These are phyloP conservation scores for Yamadazyma oceani DNA, from an alignment of 1,139 yeast species.

Conservation along the genomic window DNA sequence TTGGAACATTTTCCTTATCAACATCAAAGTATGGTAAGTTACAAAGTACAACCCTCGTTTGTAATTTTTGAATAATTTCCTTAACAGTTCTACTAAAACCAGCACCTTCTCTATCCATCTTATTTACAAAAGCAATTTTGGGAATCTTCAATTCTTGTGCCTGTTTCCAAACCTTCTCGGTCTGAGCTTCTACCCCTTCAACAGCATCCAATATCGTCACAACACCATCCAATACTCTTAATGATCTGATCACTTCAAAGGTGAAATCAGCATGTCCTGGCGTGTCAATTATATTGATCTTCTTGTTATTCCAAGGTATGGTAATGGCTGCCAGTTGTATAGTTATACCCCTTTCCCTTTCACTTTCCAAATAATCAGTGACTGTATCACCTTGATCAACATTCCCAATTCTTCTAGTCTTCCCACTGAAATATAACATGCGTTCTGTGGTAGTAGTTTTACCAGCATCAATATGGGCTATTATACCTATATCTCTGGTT, in stretches of 20 bases:
- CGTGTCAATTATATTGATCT: slow-evolving; percentile 87
- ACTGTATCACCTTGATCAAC: slow-evolving; percentile 98
- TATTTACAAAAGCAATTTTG: slow-evolving; percentile 75
- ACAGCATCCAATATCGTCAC: slow-evolving; percentile 92
- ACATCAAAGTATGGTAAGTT: slow-evolving; percentile 72
- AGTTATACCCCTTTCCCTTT: slow-evolving; percentile 90
- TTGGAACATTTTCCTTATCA: slow-evolving; percentile 38
- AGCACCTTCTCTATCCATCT: slow-evolving; percentile 97
- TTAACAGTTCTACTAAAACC: slow-evolving; percentile 88
- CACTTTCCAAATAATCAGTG: slow-evolving; percentile 89
- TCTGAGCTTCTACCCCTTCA: slow-evolving; percentile 98
- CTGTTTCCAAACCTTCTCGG: slow-evolving; percentile 95
- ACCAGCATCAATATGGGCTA: slow-evolving; percentile 90
- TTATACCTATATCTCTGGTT: slow-evolving; percentile 74
- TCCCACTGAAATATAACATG: slow-evolving; percentile 85
- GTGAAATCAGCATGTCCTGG: slow-evolving; percentile 99
- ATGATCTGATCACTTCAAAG: slow-evolving; percentile 87
- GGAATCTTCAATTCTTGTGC: slow-evolving; percentile 71
- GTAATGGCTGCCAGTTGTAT: slow-evolving; percentile 96
- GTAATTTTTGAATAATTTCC: slow-evolving; percentile 77
- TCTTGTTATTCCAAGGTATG: slow-evolving; percentile 76
- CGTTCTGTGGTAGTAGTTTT: slow-evolving; percentile 89
- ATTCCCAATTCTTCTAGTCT: slow-evolving; percentile 78
- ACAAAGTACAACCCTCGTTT: slow-evolving; percentile 70
- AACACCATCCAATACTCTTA: slow-evolving; percentile 90